Base-by-base conservation (phyloP, 2,329 filamentous ascomycete species). In the Cladosporium colombiae region DNA sequence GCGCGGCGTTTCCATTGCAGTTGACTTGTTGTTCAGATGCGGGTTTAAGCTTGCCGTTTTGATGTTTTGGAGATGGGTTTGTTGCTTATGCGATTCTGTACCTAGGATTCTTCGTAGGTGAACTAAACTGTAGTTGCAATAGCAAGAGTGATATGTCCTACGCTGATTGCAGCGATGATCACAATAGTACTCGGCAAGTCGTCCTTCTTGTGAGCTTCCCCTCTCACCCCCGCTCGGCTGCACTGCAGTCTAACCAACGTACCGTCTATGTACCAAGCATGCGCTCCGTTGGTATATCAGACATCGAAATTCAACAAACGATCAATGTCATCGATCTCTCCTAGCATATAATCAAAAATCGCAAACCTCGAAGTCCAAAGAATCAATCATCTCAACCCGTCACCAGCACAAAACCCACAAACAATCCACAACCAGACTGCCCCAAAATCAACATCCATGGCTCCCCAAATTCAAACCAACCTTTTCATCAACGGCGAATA, bases 401-500 rank as follows among this genome's bases (percentile, higher is more conserved):
- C 8, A 16, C 8, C 13, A 27, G 10, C 25, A 29, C 29, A 31
- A 31, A 31, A 29, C 6, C 27, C 29, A 31, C 29, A 31, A 31
- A 31, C 29, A 8, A 31, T 5, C 29, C 3, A 31, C 25, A 31
- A 8, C 18, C 27, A 29, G 4, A 31, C 6, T 5, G 7, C 25
- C 13, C 33, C 1, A 4, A 11, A 31, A 11, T 11, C 50, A 55
- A n/a, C 4, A 8, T 31, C 55, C 14, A 59, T 59, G 35, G 29
- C 37, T 29, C 21, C 35, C 50, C 79, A 79, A 55, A 72, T 81
- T 7, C 77, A 76, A 5, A 77, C 77, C 69, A 73, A 79, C 52
- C 71, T 78, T 53, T 77, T 79, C 68, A 78, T 79, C 72, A 71
- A 71, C 67, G 69, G 69, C 55, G 66, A 79, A 72, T 71, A 70